Evolutionary conservation across 306 rosid genomes (phyloP).

Genomic region (Malus orientalis): DNA sequence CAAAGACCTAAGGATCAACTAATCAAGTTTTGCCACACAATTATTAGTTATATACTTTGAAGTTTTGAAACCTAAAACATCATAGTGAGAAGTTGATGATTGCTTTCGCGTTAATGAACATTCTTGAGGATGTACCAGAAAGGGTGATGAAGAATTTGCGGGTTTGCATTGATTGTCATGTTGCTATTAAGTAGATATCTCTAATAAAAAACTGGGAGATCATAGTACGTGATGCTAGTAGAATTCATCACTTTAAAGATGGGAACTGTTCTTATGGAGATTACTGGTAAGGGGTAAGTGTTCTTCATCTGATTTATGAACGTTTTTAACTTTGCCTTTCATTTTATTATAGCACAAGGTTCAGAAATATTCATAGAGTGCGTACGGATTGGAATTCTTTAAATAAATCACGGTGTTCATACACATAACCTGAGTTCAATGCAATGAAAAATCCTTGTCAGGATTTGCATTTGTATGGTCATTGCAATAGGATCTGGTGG

Average conservation of each 20-base stretch:
- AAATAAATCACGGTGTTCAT: too few species aligned
- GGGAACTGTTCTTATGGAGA: constrained; percentile 78
- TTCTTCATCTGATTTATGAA: background rate
- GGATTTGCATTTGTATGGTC: too few species aligned
- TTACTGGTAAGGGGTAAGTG: constrained; percentile 45
- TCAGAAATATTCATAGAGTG: too few species aligned
- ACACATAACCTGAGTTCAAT: too few species aligned
- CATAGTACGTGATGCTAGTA: constrained; percentile 51
- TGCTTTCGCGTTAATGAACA: constrained; percentile 70
- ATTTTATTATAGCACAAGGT: too few species aligned
- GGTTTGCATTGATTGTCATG: constrained; percentile 77
- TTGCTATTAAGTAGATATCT: constrained; percentile 66
- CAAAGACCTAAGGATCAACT: too few species aligned
- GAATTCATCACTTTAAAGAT: constrained; percentile 81
- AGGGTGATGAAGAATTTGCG: constrained; percentile 82
- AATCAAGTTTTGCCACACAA: too few species aligned
- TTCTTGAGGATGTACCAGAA: constrained; percentile 46
- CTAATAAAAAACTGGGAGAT: constrained; percentile 44
- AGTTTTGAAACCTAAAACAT: constrained; percentile 5
- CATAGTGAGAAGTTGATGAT: constrained; percentile 78
- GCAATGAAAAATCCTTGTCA: too few species aligned
- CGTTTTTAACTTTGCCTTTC: too few species aligned
- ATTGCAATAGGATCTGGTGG: too few species aligned
- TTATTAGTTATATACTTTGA: too few species aligned
- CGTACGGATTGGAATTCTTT: too few species aligned